Percentiles rank a stretch among this genome's conserved stretches.
Conservation (phyloP, 2,329 filamentous ascomycete species). For the Lachnellula willkommii region DNA sequence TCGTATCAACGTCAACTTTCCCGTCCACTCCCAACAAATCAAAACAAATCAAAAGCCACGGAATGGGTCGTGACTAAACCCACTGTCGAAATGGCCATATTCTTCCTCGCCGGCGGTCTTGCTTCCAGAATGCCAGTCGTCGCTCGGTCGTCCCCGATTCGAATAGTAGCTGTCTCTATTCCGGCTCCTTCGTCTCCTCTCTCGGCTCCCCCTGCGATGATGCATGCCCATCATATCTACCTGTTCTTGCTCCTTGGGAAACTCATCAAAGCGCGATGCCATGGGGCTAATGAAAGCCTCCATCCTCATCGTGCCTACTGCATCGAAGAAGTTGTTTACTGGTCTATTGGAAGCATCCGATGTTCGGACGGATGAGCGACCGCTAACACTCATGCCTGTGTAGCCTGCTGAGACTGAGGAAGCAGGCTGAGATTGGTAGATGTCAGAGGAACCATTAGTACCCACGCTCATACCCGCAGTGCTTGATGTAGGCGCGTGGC, state of each 20-base stretch:
- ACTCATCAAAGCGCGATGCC: slow-evolving; percentile 33
- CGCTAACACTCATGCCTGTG: slow-evolving; percentile 41
- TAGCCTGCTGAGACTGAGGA: slow-evolving; percentile 33
- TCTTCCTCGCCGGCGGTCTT: slow-evolving; percentile 49
- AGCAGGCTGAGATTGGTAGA: slow-evolving; percentile 51
- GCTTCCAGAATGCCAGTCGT: slow-evolving; percentile 45
- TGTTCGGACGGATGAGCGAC: slow-evolving; percentile 30
- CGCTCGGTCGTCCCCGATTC: slow-evolving; percentile 34
- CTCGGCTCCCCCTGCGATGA: slow-evolving; percentile 25
- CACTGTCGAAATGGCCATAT: slow-evolving; percentile 33
- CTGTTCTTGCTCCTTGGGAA: slow-evolving; percentile 30
- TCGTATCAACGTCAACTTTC: slow-evolving; percentile 11
- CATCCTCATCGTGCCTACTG: slow-evolving; percentile 89
- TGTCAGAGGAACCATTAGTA: slow-evolving; percentile 57
- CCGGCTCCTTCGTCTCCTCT: slow-evolving; percentile 24
- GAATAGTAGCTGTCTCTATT: slow-evolving; percentile 29
- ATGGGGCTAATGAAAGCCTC: slow-evolving; percentile 83
- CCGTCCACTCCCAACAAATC: not conserved
- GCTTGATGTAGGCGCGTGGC: slow-evolving; percentile 44
- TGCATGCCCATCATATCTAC: slow-evolving; percentile 26
- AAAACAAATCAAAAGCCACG: slow-evolving; percentile 46
- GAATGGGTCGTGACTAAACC: slow-evolving; percentile 55
- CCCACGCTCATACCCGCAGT: slow-evolving; percentile 52
- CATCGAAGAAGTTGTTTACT: slow-evolving; percentile 65
- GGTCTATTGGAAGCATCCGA: slow-evolving; percentile 29